phyloP scores from a whole-genome alignment of 1,139 yeast genomes.

The Geotrichum cucujoidarum region DNA sequence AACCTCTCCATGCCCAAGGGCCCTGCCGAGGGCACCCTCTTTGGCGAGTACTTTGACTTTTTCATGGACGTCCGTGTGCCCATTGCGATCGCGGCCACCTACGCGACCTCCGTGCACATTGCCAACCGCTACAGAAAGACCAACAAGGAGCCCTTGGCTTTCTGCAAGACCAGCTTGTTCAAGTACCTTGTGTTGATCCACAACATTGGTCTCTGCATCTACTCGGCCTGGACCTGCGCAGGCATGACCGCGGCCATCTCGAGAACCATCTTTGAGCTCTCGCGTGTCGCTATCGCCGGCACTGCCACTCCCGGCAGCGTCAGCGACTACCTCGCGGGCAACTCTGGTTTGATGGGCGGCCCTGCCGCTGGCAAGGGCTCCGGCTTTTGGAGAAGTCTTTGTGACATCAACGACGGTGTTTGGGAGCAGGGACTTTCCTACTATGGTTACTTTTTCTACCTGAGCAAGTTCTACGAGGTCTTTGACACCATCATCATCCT shows the following conservation, averaged over 20 bases:
- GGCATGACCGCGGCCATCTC: conserved; percentile 58
- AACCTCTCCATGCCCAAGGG: conserved; percentile 31
- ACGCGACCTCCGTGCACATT: conserved; percentile 56
- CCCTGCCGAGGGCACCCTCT: conserved; percentile 29
- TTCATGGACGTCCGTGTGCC: conserved; percentile 47
- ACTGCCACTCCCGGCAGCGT: conserved; percentile 20
- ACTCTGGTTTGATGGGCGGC: conserved; percentile 22
- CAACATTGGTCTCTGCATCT: conserved; percentile 56
- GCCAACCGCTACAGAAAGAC: conserved; percentile 45
- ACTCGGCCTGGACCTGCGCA: conserved; percentile 67
- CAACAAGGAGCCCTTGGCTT: conserved; percentile 50
- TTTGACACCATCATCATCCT: conserved; percentile 64
- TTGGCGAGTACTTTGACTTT: conserved; percentile 33
- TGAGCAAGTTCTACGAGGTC: conserved; percentile 70
- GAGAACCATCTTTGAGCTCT: conserved; percentile 28
- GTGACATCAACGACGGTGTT: conserved; percentile 58
- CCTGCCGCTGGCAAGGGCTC: conserved; percentile 20
- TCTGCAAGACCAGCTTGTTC: conserved; percentile 48
- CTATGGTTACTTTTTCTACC: conserved; percentile 64
- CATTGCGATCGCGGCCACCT: conserved; percentile 53
- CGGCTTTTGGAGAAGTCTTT: conserved; percentile 55
- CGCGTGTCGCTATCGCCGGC: conserved; percentile 18
- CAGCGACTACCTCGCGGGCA: conserved; percentile 34
- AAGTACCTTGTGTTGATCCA: conserved; percentile 56
- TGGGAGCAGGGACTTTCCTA: conserved; percentile 54